Percentiles rank a stretch among this genome's conserved stretches.
These are phyloP conservation scores for Agarophyton chilense DNA, from an alignment of 23 red algal genomes.

Conservation along the genomic window DNA sequence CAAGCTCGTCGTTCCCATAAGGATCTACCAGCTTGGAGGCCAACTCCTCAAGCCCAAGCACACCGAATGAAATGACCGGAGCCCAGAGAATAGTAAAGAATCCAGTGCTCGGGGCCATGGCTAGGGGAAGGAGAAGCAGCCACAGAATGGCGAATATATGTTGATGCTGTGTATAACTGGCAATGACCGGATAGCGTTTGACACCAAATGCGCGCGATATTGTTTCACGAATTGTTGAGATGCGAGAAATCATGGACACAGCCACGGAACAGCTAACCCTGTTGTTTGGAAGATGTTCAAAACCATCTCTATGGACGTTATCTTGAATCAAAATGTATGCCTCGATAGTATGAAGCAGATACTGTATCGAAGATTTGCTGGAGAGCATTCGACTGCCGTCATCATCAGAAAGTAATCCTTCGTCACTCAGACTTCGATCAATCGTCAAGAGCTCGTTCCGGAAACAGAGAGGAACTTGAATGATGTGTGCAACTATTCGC, in stretches of 20 bases:
- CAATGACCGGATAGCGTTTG: conserved; percentile 2
- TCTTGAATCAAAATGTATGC: conserved; percentile 28
- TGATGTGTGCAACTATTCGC: conserved; percentile 39
- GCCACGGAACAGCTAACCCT: background rate
- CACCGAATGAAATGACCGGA: conserved; percentile 43
- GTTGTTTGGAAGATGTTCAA: background rate
- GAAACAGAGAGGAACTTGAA: conserved; percentile 30
- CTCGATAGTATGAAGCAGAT: conserved; percentile 35
- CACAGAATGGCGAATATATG: conserved; percentile 29
- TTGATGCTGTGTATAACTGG: conserved; percentile 24
- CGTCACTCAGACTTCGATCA: background rate
- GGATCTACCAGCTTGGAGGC: conserved; percentile 31
- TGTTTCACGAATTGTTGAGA: background rate
- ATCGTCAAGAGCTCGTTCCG: background rate
- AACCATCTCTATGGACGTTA: background rate
- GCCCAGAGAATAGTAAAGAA: conserved; percentile 50
- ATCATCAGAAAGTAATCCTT: conserved; percentile 32
- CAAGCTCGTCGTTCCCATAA: background rate
- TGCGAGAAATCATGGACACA: background rate
- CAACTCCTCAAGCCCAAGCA: conserved; percentile 39
- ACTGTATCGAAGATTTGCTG: background rate
- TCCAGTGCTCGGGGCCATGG: conserved; percentile 14
- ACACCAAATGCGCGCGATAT: background rate
- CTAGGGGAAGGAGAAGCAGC: conserved; percentile 31
- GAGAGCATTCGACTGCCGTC: background rate